A percentile compares a stretch with the other conserved stretches of the same genome.
phyloP scores from a whole-genome alignment of 495 filamentous ascomycete species.

The Daldinia caldariorum region DNA sequence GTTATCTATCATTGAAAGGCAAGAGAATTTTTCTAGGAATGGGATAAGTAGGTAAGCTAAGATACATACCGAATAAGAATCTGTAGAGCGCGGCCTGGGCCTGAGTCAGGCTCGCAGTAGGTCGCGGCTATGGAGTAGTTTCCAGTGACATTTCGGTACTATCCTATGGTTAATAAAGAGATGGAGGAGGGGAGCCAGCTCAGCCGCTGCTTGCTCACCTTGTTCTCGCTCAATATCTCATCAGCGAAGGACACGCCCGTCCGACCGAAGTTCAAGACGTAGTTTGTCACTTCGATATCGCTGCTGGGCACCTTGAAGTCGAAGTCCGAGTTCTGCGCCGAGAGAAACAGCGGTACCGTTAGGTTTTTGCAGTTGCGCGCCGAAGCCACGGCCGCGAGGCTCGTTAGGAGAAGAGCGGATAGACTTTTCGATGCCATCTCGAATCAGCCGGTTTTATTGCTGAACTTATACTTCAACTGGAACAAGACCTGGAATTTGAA shows the following conservation, averaged over 20 bases:
- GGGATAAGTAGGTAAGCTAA: no score
- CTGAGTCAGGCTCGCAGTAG: conserved; percentile 58
- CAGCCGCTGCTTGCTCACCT: background rate
- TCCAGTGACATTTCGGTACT: conserved; percentile 36
- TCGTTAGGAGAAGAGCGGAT: conserved; percentile 3
- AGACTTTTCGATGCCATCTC: background rate
- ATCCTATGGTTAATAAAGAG: background rate
- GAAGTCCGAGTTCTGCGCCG: conserved; percentile 42
- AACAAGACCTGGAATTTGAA: no score
- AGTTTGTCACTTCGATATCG: conserved; percentile 1
- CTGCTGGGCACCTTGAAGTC: background rate
- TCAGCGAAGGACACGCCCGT: background rate
- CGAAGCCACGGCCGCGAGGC: conserved; percentile 26
- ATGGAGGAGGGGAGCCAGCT: background rate
- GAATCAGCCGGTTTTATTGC: background rate
- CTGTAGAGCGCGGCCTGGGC: conserved; percentile 57
- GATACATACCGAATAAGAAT: conserved; percentile 59
- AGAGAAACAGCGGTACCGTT: conserved; percentile 52
- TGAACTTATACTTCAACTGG: background rate
- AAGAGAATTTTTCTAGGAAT: no score
- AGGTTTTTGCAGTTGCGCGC: conserved; percentile 50
- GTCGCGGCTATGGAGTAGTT: conserved; percentile 59
- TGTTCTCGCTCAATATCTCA: conserved; percentile 1
- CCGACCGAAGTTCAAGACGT: background rate
- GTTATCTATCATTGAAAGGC: background rate